Conservation (phyloP, 2,329 filamentous ascomycete species). For the Fragosphaeria purpurea region DNA sequence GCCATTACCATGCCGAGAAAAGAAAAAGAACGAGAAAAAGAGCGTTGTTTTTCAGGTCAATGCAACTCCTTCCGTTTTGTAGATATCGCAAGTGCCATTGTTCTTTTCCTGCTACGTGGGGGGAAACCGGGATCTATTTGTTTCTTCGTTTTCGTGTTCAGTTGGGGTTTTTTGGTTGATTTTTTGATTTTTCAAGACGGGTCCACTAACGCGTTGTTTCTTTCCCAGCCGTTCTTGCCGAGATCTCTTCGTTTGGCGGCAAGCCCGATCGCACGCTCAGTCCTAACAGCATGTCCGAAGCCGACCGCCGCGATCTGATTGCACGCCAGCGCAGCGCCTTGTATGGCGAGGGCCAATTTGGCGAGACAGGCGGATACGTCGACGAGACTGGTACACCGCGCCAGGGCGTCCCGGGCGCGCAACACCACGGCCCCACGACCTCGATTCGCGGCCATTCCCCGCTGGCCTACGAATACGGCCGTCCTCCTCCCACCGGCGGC, state of each 20-base stretch:
- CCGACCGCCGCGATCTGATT: slow-evolving; percentile 91
- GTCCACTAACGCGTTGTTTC: slow-evolving; percentile 19
- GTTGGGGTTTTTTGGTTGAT: background rate
- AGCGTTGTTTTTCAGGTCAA: slow-evolving; percentile 8
- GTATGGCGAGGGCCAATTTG: slow-evolving; percentile 69
- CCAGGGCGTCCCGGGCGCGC: slow-evolving; percentile 55
- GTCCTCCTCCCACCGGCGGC: slow-evolving; percentile 33
- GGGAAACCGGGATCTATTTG: background rate
- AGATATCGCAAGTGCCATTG: slow-evolving; percentile 8
- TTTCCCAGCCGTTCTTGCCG: slow-evolving; percentile 39
- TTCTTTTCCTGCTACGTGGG: background rate
- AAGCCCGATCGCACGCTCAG: slow-evolving; percentile 84
- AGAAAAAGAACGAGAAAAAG: slow-evolving; percentile 6
- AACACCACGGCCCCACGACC: slow-evolving; percentile 42
- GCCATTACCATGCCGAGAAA: slow-evolving; percentile 3
- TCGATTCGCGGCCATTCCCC: slow-evolving; percentile 73
- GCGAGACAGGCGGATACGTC: slow-evolving; percentile 55
- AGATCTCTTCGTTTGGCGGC: slow-evolving; percentile 34
- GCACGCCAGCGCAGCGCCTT: slow-evolving; percentile 90
- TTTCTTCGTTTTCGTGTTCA: background rate
- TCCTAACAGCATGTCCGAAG: slow-evolving; percentile 79
- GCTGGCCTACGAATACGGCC: slow-evolving; percentile 58
- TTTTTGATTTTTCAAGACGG: background rate
- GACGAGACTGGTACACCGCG: slow-evolving; percentile 58
- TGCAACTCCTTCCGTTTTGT: slow-evolving; percentile 11